A percentile compares a stretch with the other conserved stretches of the same genome.
Conservation (phyloP, 202 grass and related monocot species). For the Dendrocalamus latiflorus region DNA sequence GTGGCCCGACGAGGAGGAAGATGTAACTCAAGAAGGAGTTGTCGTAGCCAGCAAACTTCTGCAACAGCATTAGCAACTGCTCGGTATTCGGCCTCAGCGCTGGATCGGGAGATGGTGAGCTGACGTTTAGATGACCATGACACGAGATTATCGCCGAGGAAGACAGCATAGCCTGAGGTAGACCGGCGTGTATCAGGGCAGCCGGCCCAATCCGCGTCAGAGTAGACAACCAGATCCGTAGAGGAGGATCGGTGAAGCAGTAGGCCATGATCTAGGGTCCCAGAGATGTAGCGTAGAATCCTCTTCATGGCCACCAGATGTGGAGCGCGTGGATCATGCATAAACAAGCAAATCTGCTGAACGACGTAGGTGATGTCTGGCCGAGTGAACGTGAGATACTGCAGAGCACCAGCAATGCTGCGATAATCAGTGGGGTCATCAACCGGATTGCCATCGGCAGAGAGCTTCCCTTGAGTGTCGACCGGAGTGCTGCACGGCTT, state of each 20-base stretch:
- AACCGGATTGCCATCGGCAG: rapidly evolving
- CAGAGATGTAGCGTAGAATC: background rate
- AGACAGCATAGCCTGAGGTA: background rate
- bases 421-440: background rate
- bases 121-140: background rate
- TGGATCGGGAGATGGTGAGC: background rate
- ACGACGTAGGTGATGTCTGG: too few species aligned
- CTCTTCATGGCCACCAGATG: background rate
- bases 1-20: too few species aligned
- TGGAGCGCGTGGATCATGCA: too few species aligned
- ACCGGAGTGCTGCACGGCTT: background rate
- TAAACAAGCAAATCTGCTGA: too few species aligned
- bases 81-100: background rate
- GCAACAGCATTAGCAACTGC: background rate
- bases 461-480: background rate
- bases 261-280: background rate
- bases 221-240: background rate
- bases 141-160: background rate
- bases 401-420: too few species aligned
- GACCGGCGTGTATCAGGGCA: background rate
- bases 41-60: background rate
- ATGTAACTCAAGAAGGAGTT: too few species aligned
- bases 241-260: background rate
- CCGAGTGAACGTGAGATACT: too few species aligned
- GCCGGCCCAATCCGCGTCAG: too few species aligned